These are phyloP conservation scores for Colletotrichum liriopes DNA, from an alignment of 2,329 filamentous ascomycete genomes.

Conservation along the genomic window DNA sequence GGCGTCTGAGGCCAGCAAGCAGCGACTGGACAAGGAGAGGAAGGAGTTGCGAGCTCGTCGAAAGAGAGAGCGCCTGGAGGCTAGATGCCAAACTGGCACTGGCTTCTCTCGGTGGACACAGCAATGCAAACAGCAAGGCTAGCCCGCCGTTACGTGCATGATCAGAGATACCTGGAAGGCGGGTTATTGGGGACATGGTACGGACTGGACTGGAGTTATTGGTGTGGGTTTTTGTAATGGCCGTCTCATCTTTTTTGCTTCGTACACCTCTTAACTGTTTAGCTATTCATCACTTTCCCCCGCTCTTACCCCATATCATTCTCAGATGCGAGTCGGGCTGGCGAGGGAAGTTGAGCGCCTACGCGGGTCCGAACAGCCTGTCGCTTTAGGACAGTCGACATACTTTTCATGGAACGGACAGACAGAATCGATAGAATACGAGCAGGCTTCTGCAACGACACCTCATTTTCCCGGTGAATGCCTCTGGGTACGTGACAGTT, in stretches of 20 bases:
- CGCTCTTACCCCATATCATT: constrained; percentile 18
- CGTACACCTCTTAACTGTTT: constrained; percentile 23
- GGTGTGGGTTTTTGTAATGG: constrained; percentile 38
- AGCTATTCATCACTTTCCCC: constrained; percentile 20
- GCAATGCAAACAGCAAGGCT: constrained; percentile 41
- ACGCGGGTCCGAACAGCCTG: background rate
- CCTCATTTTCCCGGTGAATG: background rate
- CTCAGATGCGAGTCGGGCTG: constrained; percentile 11
- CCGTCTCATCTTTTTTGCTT: constrained; percentile 19
- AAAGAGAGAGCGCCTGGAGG: constrained; percentile 47
- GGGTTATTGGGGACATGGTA: constrained; percentile 17
- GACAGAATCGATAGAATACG: constrained; percentile 30
- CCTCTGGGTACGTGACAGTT: background rate
- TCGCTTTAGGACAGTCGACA: constrained; percentile 4
- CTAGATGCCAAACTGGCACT: constrained; percentile 43
- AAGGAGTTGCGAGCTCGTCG: constrained; percentile 48
- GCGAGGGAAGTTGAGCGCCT: background rate
- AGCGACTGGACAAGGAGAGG: constrained; percentile 48
- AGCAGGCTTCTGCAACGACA: constrained; percentile 31
- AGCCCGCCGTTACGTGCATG: constrained; percentile 25
- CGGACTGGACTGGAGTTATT: constrained; percentile 29
- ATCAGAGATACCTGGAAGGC: constrained; percentile 37
- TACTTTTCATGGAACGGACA: constrained; percentile 5
- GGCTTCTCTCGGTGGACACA: constrained; percentile 44
- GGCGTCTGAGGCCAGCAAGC: constrained; percentile 50